Conservation (phyloP, 2,329 filamentous ascomycete genomes). For the Phialophora expanda region DNA sequence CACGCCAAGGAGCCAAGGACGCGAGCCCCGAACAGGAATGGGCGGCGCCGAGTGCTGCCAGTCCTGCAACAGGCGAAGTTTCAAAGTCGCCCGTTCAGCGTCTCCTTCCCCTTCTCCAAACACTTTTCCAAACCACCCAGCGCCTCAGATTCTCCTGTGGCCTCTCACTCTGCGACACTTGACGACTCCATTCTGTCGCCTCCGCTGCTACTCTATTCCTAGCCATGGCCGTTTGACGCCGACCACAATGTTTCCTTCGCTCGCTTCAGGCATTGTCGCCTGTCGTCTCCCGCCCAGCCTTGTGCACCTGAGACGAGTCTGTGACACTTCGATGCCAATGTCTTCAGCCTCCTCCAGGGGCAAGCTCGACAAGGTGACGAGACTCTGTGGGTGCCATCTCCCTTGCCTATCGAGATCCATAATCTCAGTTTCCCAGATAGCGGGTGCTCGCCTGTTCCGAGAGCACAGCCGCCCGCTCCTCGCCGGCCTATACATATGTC, state of each 20-base stretch:
- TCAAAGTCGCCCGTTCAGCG: background rate
- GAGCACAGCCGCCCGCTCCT: slow-evolving; percentile 19
- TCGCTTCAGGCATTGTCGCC: slow-evolving; percentile 18
- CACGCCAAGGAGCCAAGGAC: background rate
- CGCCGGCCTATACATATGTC: slow-evolving; percentile 34
- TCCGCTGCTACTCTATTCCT: slow-evolving; percentile 21
- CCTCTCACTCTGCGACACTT: slow-evolving; percentile 32
- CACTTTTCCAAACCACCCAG: slow-evolving; percentile 33
- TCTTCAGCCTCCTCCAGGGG: slow-evolving; percentile 31
- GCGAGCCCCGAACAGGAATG: background rate
- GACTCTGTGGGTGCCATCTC: slow-evolving; percentile 33
- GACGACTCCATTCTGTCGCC: slow-evolving; percentile 11
- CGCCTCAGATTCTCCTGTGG: slow-evolving; percentile 26
- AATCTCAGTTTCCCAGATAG: slow-evolving; percentile 26
- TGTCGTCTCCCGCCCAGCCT: slow-evolving; percentile 23
- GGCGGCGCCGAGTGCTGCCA: background rate
- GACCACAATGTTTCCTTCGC: slow-evolving; percentile 5
- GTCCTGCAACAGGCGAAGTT: slow-evolving; percentile 4
- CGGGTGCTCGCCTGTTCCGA: slow-evolving; percentile 19
- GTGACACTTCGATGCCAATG: slow-evolving; percentile 23
- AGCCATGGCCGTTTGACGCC: slow-evolving; percentile 16
- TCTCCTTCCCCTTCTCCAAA: slow-evolving; percentile 20
- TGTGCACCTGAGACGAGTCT: slow-evolving; percentile 31
- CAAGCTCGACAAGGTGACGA: slow-evolving; percentile 32
- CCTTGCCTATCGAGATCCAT: slow-evolving; percentile 34